phyloP scores from a whole-genome alignment of 108 stramenopile species.

The Cyclotella atomus region DNA sequence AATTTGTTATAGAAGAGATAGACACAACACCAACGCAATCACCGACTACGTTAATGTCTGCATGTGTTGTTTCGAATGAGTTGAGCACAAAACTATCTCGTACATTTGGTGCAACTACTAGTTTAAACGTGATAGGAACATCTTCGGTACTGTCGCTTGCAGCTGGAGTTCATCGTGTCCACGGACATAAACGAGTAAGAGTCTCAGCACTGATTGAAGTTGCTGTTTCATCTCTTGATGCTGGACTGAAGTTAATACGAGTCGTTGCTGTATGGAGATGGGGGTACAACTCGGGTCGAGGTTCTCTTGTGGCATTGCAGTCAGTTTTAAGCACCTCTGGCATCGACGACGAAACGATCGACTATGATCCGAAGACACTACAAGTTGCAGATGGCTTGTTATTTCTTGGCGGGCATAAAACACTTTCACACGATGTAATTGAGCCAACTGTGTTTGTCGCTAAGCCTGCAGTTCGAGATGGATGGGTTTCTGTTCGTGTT shows the following conservation, averaged over 20 bases:
- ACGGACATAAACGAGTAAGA: slow-evolving; percentile 59
- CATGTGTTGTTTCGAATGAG: slow-evolving; percentile 57
- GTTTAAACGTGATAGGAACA: slow-evolving; percentile 48
- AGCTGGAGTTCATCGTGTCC: slow-evolving; percentile 68
- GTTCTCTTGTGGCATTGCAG: slow-evolving; percentile 56
- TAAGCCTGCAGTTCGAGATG: slow-evolving; percentile 73
- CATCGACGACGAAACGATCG: slow-evolving; percentile 40
- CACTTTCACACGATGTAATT: background rate
- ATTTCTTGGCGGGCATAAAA: slow-evolving; percentile 69
- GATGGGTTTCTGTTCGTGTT: slow-evolving; percentile 74
- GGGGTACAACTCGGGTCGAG: slow-evolving; percentile 64
- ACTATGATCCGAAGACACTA: slow-evolving; percentile 64
- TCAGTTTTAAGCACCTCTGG: slow-evolving; percentile 61
- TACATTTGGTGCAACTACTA: slow-evolving; percentile 29
- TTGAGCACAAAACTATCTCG: slow-evolving; percentile 56
- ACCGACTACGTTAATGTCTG: slow-evolving; percentile 46
- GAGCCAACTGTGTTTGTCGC: slow-evolving; percentile 66
- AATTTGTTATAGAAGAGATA: slow-evolving; percentile 55
- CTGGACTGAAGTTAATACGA: slow-evolving; percentile 42
- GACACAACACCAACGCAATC: slow-evolving; percentile 17
- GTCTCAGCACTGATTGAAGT: slow-evolving; percentile 69
- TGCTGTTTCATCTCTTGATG: slow-evolving; percentile 20
- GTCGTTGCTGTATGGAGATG: slow-evolving; percentile 83
- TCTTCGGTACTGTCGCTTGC: slow-evolving; percentile 58
- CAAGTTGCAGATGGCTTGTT: slow-evolving; percentile 72